phyloP scores from a whole-genome alignment of 2,329 filamentous ascomycete species.

The Falciphora oryzae region DNA sequence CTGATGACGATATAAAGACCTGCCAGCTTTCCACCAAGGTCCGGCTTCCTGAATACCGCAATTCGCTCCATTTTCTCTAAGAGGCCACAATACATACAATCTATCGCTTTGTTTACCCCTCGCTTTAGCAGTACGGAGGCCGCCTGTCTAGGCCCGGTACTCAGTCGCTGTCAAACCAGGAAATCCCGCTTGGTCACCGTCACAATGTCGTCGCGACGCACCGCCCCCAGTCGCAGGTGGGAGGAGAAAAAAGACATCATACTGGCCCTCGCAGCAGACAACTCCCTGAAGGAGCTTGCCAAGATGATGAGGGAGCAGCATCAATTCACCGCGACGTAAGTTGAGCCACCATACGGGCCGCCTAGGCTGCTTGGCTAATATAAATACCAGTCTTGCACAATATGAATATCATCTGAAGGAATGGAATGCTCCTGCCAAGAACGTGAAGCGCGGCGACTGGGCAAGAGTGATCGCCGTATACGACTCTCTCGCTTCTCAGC shows the following conservation, averaged over 20 bases:
- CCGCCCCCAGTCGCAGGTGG: not conserved
- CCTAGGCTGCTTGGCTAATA: not conserved
- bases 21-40: too few relatives aligned
- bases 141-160: not conserved
- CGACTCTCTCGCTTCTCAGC: not conserved
- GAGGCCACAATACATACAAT: too few relatives aligned
- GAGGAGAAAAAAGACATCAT: not conserved
- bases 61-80: too few relatives aligned
- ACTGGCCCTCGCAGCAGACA: not conserved
- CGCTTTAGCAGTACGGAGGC: not conserved
- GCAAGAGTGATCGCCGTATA: not conserved
- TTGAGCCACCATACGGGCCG: not conserved
- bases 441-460: not conserved
- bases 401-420: not conserved
- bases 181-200: not conserved
- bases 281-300: not conserved
- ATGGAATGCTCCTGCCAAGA: not conserved
- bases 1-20: too few relatives aligned
- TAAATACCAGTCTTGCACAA: not conserved
- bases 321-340: not conserved
- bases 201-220: not conserved
- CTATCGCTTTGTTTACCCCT: not conserved
- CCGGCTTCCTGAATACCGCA: too few relatives aligned
- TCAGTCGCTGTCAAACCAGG: not conserved
- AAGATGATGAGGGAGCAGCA: not conserved